These are phyloP conservation scores for Fomes fomentarius DNA, from an alignment of 1,284 basidiomycete species.

Conservation along the genomic window DNA sequence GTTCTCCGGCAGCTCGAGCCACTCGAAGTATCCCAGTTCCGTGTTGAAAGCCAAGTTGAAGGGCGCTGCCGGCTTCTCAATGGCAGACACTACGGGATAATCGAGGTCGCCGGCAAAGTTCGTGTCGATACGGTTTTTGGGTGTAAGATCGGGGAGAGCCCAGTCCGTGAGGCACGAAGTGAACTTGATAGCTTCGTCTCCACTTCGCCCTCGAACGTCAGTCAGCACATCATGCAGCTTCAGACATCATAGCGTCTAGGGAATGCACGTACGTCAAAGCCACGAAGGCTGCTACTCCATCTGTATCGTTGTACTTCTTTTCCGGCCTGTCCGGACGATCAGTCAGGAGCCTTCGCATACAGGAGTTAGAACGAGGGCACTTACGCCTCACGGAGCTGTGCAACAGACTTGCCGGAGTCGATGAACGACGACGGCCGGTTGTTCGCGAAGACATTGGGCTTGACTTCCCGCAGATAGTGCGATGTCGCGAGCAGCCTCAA, in stretches of 20 bases:
- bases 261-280: conserved; percentile 60
- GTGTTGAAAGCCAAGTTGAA: conserved; percentile 33
- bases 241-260: no score
- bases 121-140: conserved; percentile 10
- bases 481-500: not conserved
- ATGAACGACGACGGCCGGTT: conserved; percentile 31
- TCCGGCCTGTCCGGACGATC: conserved; percentile 42
- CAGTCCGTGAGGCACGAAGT: not conserved
- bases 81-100: conserved; percentile 13
- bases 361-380: conserved; percentile 29
- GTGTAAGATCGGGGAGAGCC: not conserved
- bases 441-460: not conserved
- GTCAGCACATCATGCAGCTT: no score
- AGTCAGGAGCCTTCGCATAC: no score
- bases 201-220: no score
- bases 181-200: not conserved
- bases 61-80: not conserved
- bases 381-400: conserved; percentile 33
- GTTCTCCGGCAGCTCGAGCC: conserved; percentile 21
- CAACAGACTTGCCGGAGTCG: conserved; percentile 31
- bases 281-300: conserved; percentile 66
- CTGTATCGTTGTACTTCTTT: conserved; percentile 60
- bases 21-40: conserved; percentile 10
- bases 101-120: conserved; percentile 2
- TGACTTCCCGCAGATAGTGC: not conserved